A percentile compares a stretch with the other conserved stretches of the same genome.
These are phyloP conservation scores for Zea mays DNA, from an alignment of 176 grass and related monocot genomes.

Conservation along the genomic window Zm-B73-REFERENCE-NAM-5.0 NC_050102.1:155441001-155441500, in stretches of 20 bases:
- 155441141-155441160: not conserved
- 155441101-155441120: no score
- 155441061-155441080: not conserved
- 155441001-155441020: not conserved
- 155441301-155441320: constrained; percentile 14
- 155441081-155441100: not conserved
- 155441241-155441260: constrained; percentile 12
- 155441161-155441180: not conserved
- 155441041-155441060: no score
- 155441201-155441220: not conserved
- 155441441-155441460: constrained; percentile 18
- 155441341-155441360: constrained; percentile 72
- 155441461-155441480: constrained; percentile 33
- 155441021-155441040: no score
- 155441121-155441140: not conserved
- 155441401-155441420: constrained; percentile 25
- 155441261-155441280: constrained; percentile 14
- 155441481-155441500: constrained; percentile 22
- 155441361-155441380: constrained; percentile 74
- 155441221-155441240: not conserved
- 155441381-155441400: constrained; percentile 63
- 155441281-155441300: constrained; percentile 16
- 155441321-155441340: constrained; percentile 71
- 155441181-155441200: not conserved
- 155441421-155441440: constrained; percentile 50